A percentile compares a stretch with the other conserved stretches of the same genome.
phyloP scores from a whole-genome alignment of 2,329 filamentous ascomycete genomes.

The Teratosphaeria gauchensis region DNA sequence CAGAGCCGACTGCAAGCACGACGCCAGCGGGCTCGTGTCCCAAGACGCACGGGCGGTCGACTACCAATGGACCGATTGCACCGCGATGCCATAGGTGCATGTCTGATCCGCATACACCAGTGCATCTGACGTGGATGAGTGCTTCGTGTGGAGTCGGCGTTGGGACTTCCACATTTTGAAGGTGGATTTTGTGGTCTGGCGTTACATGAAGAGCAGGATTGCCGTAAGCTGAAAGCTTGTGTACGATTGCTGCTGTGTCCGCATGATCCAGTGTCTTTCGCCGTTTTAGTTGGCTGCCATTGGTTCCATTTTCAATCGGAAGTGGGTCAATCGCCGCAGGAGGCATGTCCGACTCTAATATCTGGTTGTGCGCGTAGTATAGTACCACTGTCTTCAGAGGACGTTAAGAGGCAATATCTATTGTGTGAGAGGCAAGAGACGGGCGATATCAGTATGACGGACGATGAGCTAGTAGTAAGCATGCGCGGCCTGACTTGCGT shows the following conservation, averaged over 20 bases:
- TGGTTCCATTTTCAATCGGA: not conserved
- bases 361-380: not conserved
- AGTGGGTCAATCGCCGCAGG: not conserved
- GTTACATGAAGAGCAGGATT: conserved; percentile 6
- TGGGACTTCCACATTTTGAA: conserved; percentile 2
- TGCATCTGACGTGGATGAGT: conserved; percentile 11
- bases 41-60: conserved; percentile 44
- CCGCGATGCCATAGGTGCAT: conserved; percentile 56
- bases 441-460: not conserved
- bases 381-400: not conserved
- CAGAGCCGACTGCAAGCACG: conserved; percentile 49
- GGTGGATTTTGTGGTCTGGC: conserved; percentile 6
- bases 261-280: not conserved
- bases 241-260: not conserved
- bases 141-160: conserved; percentile 2
- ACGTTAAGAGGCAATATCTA: not conserved
- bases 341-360: not conserved
- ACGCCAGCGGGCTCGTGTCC: conserved; percentile 61
- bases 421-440: no score
- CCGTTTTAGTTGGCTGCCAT: not conserved
- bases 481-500: not conserved
- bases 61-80: conserved; percentile 46
- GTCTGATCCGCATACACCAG: conserved; percentile 42
- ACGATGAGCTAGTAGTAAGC: not conserved
- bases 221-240: conserved; percentile 1